phyloP scores from a whole-genome alignment of 73 alveolate species.

The Effrenium voratum region DNA sequence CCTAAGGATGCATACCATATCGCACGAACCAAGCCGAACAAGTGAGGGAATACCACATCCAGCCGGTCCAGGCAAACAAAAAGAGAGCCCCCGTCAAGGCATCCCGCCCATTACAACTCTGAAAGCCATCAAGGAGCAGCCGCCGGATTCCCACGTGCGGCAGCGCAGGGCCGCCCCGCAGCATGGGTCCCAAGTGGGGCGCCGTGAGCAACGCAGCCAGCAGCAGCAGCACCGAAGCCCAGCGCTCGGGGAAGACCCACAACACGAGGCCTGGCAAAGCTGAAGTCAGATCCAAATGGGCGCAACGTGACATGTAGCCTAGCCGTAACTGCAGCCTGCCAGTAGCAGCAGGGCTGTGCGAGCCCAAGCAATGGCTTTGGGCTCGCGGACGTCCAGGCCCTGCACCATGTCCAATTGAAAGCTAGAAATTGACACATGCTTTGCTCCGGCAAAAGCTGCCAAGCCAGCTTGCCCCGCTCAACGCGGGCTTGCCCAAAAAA shows the following conservation, averaged over 20 bases:
- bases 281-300: neutral
- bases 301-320: neutral
- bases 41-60: too few species aligned
- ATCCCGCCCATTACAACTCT: neutral
- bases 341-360: neutral
- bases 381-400: too few species aligned
- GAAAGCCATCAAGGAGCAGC: neutral
- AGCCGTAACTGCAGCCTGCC: neutral
- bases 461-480: too few species aligned
- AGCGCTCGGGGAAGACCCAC: slow-evolving; percentile 27
- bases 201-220: neutral
- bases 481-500: too few species aligned
- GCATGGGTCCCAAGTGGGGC: neutral
- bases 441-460: too few species aligned
- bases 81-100: too few species aligned
- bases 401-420: too few species aligned
- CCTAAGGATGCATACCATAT: too few species aligned
- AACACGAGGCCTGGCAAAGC: neutral
- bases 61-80: too few species aligned
- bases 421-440: too few species aligned
- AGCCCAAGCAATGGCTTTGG: too few species aligned
- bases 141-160: slow-evolving; percentile 31
- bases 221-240: slow-evolving; percentile 35
- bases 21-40: too few species aligned
- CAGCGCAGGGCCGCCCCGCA: slow-evolving; percentile 20